phyloP scores from a whole-genome alignment of 2,329 filamentous ascomycete species.

The Ascochyta lentis region DNA sequence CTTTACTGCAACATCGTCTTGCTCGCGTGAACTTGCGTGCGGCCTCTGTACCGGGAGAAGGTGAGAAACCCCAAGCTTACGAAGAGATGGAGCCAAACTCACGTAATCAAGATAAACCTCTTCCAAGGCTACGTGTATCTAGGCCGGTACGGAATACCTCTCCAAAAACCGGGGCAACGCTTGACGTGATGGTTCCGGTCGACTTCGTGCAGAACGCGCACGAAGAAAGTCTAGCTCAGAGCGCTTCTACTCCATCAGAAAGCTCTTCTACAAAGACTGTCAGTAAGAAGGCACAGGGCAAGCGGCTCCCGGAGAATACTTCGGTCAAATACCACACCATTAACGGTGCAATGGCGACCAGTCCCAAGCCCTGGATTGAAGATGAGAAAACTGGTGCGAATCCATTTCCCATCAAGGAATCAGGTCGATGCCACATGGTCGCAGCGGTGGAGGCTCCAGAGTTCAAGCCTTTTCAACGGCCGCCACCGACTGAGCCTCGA shows the following conservation, averaged over 20 bases:
- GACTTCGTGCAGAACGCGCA: neutral
- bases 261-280: neutral
- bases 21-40: neutral
- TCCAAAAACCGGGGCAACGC: neutral
- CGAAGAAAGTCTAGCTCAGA: neutral
- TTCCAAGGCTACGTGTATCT: neutral
- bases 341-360: too few relatives aligned
- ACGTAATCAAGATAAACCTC: neutral
- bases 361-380: neutral
- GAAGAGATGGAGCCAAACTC: neutral
- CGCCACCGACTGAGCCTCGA: conserved; percentile 5
- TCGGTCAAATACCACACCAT: neutral
- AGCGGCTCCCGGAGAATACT: neutral
- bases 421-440: neutral
- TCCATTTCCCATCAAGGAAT: too few relatives aligned
- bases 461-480: neutral
- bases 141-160: neutral
- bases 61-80: neutral
- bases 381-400: neutral
- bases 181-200: neutral
- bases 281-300: neutral
- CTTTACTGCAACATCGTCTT: neutral
- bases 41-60: neutral
- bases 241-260: too few relatives aligned
- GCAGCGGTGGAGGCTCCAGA: neutral